Evolutionary conservation across 2,329 filamentous ascomycete genomes (phyloP), one percentile per base, ranked within the genome.

Genomic region (Ascomycota sp.): DNA sequence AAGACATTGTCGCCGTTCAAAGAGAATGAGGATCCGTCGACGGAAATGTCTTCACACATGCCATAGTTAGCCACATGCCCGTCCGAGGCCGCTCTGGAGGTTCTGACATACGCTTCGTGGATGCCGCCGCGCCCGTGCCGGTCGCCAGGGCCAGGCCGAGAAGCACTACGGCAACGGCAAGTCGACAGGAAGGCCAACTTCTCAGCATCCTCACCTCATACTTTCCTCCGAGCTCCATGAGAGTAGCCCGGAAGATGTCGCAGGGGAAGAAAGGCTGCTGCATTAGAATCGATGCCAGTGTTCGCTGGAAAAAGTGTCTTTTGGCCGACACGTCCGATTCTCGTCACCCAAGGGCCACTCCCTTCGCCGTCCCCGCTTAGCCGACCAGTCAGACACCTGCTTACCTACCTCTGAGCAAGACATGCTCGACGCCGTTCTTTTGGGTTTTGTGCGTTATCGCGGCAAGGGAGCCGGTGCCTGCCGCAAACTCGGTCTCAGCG

Each of bases 1-100:
- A 69, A 72, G 20, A 70, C 54, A 36, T 56, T 53, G 27, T 62
- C 49, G 19, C 63, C 67, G 20, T 65, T 65, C 27, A 74, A 51
- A 2, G 64, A 57, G 37, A 74, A 74, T 11, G 59, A 60, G 4
- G 52, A 60, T 8, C 64, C 65, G 5, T 65, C 46, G n/a, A 63
- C 63, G 15, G 56, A 53, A 32, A 72, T 57, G 23, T 57, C 65
- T 68, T 37, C 19, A 10, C 3, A 17, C 15, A 17, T 17, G 15
- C 15, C 15, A 17, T 17, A 4, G 15, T 17, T 4, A 17, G 15
- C 15, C 15, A 17, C 15, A 17, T 17, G 15, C 15, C 15, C 3
- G 15, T 17, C 15, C 15, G 15, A 17, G 15, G 20, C n/a, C 19
- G 20, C 12, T 19, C 23, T 10, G 5, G 12, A 15, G n/a, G 4